Evolutionary conservation across 345 rosid genomes (phyloP), one percentile per base, ranked within the genome.

Genomic region (Pistacia integerrima): DNA sequence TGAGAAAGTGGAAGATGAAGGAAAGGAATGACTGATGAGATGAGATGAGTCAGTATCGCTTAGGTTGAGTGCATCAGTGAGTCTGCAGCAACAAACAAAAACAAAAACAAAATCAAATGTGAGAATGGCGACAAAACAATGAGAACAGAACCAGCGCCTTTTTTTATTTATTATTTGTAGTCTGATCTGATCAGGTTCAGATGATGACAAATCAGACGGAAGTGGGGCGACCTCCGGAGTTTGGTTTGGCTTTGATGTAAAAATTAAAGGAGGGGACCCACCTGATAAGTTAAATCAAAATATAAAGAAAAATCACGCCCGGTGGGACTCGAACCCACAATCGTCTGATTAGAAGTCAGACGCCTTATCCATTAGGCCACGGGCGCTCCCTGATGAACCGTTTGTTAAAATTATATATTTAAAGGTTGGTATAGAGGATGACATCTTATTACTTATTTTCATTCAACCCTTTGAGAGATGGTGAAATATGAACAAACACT

Each of bases 241-340:
- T 51, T n/a, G 44, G 22, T 30, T 20, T 64, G 66, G 56, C 4
- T 16, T 52, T 22, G 3, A 44, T 3, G 22, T 1, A 41, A 9
- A n/a, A 66, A n/a, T 17, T 1, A 46, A 66, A 41, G 8, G 46
- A 41, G 1, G 9, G 41, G 41, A 6, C 41, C 41, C 41, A 38
- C 41, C 41, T 38, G 41, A 36, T 36, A 25, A 25, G 25, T 25
- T 25, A 25, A 25, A 25, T 25, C 0, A 25, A 25, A 25, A 25
- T 25, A 25, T 25, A 25, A 25, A 25, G 25, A 2, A 9, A n/a
- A 7, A 10, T 5, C 91, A 89, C 87, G 79, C 93, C 85, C 87
- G 89, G 91, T 89, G 90, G 91, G 94, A 90, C 88, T 88, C 90
- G 90, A 92, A 91, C 97, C 91, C 94, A 89, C 94, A 91, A 89